Conservation (phyloP, 2,329 filamentous ascomycete genomes). For the Sporothrix mexicana region DNA sequence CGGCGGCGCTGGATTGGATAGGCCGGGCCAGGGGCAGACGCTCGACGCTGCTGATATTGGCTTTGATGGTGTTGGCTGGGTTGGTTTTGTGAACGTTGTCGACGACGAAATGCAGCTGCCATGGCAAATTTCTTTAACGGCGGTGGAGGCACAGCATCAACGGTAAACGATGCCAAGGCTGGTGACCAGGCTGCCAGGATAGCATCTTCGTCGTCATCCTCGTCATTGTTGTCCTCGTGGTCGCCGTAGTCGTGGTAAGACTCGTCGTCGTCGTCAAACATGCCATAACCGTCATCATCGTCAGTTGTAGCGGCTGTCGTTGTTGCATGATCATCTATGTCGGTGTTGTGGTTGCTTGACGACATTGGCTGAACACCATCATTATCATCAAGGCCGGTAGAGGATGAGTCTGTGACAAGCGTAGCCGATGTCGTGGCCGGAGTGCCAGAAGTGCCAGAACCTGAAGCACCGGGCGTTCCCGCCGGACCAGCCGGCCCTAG, state of each 20-base stretch:
- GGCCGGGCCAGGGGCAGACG: neutral
- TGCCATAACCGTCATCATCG: neutral
- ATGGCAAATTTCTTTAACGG: neutral
- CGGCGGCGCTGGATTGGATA: constrained; percentile 13
- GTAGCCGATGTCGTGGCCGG: neutral
- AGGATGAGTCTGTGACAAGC: neutral
- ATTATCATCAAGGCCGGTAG: neutral
- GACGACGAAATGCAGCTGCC: neutral
- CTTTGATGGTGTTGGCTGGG: neutral
- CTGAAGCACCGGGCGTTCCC: neutral
- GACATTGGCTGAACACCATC: constrained; percentile 25
- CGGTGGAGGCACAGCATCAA: neutral
- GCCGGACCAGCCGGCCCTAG: neutral
- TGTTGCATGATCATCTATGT: constrained; percentile 14
- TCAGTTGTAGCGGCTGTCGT: constrained; percentile 10
- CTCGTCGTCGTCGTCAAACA: neutral
- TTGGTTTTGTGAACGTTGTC: neutral
- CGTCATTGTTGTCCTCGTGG: constrained; percentile 11
- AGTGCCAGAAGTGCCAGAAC: neutral
- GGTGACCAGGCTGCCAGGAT: constrained; percentile 32
- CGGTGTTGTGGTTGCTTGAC: constrained; percentile 27
- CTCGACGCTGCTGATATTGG: neutral
- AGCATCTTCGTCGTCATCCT: constrained; percentile 29
- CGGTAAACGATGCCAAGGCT: constrained; percentile 25
- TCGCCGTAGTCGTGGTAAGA: neutral